Percentiles rank a stretch among this genome's conserved stretches.
These are phyloP conservation scores for Tuber indicum DNA, from an alignment of 495 filamentous ascomycete species.

Conservation along the genomic window DNA sequence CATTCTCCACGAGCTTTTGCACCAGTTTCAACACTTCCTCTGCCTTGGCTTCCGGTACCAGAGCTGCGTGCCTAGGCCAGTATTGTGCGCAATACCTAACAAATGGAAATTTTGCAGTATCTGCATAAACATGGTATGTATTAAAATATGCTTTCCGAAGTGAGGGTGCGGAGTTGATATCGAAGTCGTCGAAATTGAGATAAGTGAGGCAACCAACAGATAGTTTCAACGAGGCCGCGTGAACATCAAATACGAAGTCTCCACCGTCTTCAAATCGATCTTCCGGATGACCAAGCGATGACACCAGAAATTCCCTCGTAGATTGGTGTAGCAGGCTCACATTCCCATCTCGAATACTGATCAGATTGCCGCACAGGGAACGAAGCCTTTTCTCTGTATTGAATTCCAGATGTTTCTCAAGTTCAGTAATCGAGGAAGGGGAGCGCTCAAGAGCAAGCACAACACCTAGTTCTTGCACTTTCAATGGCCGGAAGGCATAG, in stretches of 20 bases:
- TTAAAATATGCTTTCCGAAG: neutral
- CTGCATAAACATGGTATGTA: neutral
- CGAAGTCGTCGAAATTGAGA: slow-evolving; percentile 4
- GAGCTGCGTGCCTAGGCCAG: neutral
- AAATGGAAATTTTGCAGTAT: neutral
- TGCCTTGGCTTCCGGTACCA: neutral
- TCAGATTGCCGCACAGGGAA: neutral
- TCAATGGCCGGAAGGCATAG: slow-evolving; percentile 15
- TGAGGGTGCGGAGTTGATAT: neutral
- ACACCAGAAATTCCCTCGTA: neutral
- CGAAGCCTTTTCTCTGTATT: neutral
- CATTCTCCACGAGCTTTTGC: neutral
- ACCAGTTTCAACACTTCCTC: neutral
- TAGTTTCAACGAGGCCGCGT: neutral
- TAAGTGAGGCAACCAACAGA: neutral
- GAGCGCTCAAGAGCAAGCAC: slow-evolving; percentile 6
- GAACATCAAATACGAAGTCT: neutral
- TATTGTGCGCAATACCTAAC: neutral
- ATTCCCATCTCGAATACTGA: neutral
- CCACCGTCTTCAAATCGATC: neutral
- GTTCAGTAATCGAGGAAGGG: neutral
- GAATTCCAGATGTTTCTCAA: neutral
- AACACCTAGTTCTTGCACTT: slow-evolving; percentile 3
- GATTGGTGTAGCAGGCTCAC: slow-evolving; percentile 4
- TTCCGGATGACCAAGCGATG: neutral